Evolutionary conservation across 108 stramenopile genomes (phyloP), one percentile per base, ranked within the genome.

Genomic region (Licmophora abbreviata): DNA sequence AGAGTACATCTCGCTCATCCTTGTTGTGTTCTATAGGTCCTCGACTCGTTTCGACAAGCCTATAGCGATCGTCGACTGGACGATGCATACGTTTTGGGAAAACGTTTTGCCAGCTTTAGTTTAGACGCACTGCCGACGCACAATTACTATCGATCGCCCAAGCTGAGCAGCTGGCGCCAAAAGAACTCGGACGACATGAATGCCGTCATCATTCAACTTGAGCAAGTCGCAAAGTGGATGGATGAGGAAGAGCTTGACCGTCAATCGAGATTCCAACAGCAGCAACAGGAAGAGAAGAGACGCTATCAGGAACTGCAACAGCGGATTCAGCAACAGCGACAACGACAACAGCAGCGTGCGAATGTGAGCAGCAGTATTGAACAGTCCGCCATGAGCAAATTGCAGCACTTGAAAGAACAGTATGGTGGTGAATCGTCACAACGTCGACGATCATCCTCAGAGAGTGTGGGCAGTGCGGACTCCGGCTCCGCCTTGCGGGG

Each of bases 11-110:
- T 24, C 15, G 3, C 7, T 6, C 45, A 24, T 27, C 26, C 44
- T 41, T 26, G 4, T 54, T 22, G 38, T 41, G 3, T 5, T 56
- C 59, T 1, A 26, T 57, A 28, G 42, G 48, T 59, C 1, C 51
- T 61, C 10, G 27, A 24, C 8, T 12, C 66, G 0, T 75, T 73
- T 55, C 29, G 74, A 35, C 20, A 26, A 11, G 68, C 69, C 21
- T 64, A 61, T 40, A 51, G 58, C 14, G 25, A 44, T 12, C 54
- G 53, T 4, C 61, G 69, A 17, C 49, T 87, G 23, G 89, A 91
- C 35, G 74, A 76, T 54, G 85, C 89, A 0, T 91, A 73, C 42
- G 78, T 91, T 11, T 83, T 74, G 52, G 89, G 89, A 11, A 64
- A 74, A 44, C 63, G 89, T 34, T 91, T 83, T 56, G 79, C 77